phyloP scores from a whole-genome alignment of 2,329 filamentous ascomycete genomes.

The Colletotrichum shisoi region DNA sequence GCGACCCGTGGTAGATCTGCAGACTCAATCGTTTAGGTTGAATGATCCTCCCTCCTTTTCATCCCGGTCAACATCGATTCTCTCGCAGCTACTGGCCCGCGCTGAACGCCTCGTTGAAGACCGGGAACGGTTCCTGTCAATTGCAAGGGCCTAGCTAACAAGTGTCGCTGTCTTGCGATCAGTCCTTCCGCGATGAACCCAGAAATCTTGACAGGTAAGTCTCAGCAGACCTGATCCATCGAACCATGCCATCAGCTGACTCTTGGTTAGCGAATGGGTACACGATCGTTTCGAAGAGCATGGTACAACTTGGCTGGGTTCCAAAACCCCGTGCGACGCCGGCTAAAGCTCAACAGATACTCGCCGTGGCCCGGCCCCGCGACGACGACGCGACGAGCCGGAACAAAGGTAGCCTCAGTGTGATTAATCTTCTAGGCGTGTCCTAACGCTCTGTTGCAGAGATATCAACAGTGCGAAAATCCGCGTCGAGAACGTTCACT shows the following conservation, averaged over 20 bases:
- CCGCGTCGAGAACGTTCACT: constrained; percentile 89
- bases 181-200: constrained; percentile 69
- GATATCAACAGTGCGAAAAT: constrained; percentile 71
- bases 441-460: constrained; percentile 48
- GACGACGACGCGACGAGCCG: constrained; percentile 56
- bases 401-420: constrained; percentile 48
- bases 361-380: constrained; percentile 53
- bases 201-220: constrained; percentile 76
- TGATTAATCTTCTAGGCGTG: constrained; percentile 37
- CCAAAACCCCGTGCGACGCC: neutral
- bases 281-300: constrained; percentile 88
- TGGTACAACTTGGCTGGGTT: constrained; percentile 52
- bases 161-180: constrained; percentile 52
- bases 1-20: constrained; percentile 10
- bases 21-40: constrained; percentile 36
- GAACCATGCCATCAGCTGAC: constrained; percentile 41
- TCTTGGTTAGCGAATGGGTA: constrained; percentile 78
- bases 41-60: constrained; percentile 34
- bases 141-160: constrained; percentile 47
- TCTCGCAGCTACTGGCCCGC: constrained; percentile 20
- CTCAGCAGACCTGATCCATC: neutral
- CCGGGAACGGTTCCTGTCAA: constrained; percentile 27
- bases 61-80: constrained; percentile 39
- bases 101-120: constrained; percentile 28
- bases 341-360: constrained; percentile 46